Evolutionary conservation across 352 stramenopile species (phyloP).

Genomic region (Phytophthora fragariaefolia): DNA sequence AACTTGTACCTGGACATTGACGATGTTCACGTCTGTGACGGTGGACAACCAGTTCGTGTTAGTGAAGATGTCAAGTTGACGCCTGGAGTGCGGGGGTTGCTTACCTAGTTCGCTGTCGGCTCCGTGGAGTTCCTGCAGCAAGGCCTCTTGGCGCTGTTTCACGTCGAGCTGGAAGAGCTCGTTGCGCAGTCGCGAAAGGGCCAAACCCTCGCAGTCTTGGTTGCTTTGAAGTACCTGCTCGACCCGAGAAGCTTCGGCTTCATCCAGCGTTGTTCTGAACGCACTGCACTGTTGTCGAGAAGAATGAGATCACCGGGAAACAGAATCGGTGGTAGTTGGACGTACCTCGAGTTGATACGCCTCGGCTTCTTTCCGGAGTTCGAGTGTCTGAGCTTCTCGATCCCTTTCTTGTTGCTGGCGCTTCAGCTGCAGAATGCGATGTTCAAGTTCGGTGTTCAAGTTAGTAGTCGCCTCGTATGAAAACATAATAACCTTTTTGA

Average conservation of each 20-base stretch:
- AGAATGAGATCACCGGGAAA: not conserved
- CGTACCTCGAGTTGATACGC: slow-evolving; percentile 30
- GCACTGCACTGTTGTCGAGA: slow-evolving; percentile 13
- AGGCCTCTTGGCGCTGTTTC: slow-evolving; percentile 46
- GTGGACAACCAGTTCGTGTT: not conserved
- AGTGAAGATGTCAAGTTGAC: too few species aligned
- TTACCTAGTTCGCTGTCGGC: slow-evolving; percentile 47
- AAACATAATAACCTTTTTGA: not conserved
- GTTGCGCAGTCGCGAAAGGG: slow-evolving; percentile 39
- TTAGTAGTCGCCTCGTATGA: not conserved
- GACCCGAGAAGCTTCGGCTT: slow-evolving; percentile 26
- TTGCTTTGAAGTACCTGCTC: slow-evolving; percentile 20
- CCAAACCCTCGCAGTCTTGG: not conserved
- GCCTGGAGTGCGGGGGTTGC: too few species aligned
- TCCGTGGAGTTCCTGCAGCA: slow-evolving; percentile 47
- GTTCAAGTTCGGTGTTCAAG: too few species aligned
- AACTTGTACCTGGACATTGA: slow-evolving; percentile 51
- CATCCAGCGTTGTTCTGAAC: slow-evolving; percentile 19
- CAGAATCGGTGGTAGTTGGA: not conserved
- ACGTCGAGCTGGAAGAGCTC: slow-evolving; percentile 67
- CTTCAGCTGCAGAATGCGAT: slow-evolving; percentile 25
- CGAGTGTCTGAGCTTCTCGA: slow-evolving; percentile 29
- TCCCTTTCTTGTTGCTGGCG: slow-evolving; percentile 25
- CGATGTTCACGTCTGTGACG: slow-evolving; percentile 45
- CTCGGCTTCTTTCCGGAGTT: slow-evolving; percentile 34